phyloP scores from a whole-genome alignment of 805 yeast genomes.

The Wickerhamiella musiphila region DNA sequence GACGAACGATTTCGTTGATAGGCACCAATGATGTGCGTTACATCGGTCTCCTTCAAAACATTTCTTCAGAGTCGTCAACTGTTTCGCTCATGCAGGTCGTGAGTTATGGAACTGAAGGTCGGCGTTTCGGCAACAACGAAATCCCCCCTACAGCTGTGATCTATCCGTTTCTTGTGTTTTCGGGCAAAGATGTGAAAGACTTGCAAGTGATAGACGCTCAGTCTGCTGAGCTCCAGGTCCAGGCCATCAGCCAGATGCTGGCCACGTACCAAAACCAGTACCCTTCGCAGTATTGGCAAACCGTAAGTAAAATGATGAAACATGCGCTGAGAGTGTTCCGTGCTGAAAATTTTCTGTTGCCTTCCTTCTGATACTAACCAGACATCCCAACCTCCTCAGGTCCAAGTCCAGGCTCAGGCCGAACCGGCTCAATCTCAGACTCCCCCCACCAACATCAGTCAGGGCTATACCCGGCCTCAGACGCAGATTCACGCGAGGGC shows the following conservation, averaged over 20 bases:
- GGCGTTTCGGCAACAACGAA: constrained; percentile 52
- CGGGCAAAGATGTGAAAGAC: constrained; percentile 86
- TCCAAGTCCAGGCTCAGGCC: too few relatives aligned
- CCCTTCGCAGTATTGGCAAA: constrained; percentile 2
- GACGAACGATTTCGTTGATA: constrained; percentile 69
- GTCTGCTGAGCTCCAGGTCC: constrained; percentile 23
- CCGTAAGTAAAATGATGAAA: constrained; percentile 17
- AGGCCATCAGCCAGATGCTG: constrained; percentile 1
- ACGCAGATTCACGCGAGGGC: too few relatives aligned
- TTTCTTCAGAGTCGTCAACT: constrained; percentile 81
- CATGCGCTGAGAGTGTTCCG: constrained; percentile 14
- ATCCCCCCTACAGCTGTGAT: constrained; percentile 37
- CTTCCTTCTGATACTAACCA: constrained; percentile 28
- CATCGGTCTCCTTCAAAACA: constrained; percentile 73
- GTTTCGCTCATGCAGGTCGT: constrained; percentile 68
- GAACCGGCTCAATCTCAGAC: too few relatives aligned
- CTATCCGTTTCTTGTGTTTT: constrained; percentile 63
- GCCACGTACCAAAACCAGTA: neutral
- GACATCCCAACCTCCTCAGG: too few relatives aligned
- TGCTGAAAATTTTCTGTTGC: constrained; percentile 24
- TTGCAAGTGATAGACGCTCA: constrained; percentile 65
- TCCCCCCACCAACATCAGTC: too few relatives aligned
- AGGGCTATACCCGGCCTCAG: too few relatives aligned
- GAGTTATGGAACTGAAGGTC: constrained; percentile 83
- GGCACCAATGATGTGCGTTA: constrained; percentile 69